phyloP scores from a whole-genome alignment of 257 asterid genomes.

The Solanum tarapatanum region DNA sequence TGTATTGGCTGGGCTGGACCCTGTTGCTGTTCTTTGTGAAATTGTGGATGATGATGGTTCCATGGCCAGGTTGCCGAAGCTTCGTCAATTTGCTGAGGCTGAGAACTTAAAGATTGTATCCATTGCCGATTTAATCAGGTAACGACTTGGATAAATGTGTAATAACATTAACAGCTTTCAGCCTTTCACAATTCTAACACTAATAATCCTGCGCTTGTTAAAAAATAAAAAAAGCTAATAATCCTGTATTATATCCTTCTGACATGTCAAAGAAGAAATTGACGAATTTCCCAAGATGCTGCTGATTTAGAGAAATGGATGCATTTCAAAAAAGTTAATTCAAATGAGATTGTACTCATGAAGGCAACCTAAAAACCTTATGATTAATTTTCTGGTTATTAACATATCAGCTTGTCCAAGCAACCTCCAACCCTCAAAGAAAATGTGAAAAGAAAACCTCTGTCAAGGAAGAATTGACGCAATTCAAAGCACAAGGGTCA shows the following conservation, averaged over 20 bases:
- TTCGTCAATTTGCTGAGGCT: conserved; percentile 43
- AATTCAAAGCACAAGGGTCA: not conserved
- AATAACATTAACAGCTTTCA: not conserved
- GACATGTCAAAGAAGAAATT: not conserved
- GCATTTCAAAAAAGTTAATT: not conserved
- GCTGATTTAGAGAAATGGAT: not conserved
- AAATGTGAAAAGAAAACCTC: not conserved
- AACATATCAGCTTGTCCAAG: not conserved
- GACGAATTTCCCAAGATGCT: not conserved
- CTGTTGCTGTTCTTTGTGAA: conserved; percentile 85
- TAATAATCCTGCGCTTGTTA: not conserved
- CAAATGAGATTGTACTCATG: not conserved
- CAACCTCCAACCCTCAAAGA: not conserved
- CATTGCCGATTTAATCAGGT: conserved; percentile 92
- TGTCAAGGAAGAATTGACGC: not conserved
- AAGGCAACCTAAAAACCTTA: not conserved
- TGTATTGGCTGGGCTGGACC: conserved; percentile 69
- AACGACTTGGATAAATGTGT: not conserved
- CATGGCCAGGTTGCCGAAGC: conserved; percentile 91
- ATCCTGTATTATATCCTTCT: not conserved
- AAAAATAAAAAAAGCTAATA: not conserved
- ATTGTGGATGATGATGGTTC: conserved; percentile 97
- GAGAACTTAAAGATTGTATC: conserved; percentile 73
- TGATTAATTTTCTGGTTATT: not conserved
- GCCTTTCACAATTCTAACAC: not conserved